Evolutionary conservation across 2,329 filamentous ascomycete species (phyloP), one percentile per base, ranked within the genome.

Genomic region (Arthrobotrys sinensis): DNA sequence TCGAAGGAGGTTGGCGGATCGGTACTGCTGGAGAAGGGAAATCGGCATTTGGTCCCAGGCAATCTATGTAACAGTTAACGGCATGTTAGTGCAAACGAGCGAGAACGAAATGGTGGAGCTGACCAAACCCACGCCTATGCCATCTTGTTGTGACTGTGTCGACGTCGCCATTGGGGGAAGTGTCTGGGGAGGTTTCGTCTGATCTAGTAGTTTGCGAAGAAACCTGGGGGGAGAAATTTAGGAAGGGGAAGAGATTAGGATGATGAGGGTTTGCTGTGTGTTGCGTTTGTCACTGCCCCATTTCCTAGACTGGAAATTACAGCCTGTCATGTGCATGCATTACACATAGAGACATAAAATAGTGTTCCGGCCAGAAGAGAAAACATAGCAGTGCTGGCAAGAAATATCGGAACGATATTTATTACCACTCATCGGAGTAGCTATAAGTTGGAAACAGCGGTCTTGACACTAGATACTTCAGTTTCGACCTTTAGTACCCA

Each of bases 1-100:
- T 82, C 89, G 88, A 82, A 96, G 87, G 76, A 89, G 88, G 86
- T 94, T 90, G 80, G 91, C 88, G 83, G 91, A 89, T 80, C 92
- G 90, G 86, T 96, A 96, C 80, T 88, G 87, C 83, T 94, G 91
- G 62, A 96, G 89, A 57, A 92, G 86, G 60, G 80, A 78, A 69
- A 88, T 85, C 63, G 87, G 83, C 67, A 87, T 83, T 62, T 85
- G 84, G 79, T 86, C 76, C 81, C 80, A 82, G 36, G 70, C 71
- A 53, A 82, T 86, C 80, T 87, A 86, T 68, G 55, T 21, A 4
- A 32, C 11, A 6, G 24, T 28, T 4, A n/a, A 32, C 16, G 19
- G 16, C 5, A 28, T 8, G 11, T 64, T 64, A 64, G 45, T 24
- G 28, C 19, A 12, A 16, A 36, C 5, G 40, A n/a, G 14, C 55